Evolutionary conservation across 208 protist genomes (phyloP).

Genomic region (Acanthamoeba divionensis): DNA sequence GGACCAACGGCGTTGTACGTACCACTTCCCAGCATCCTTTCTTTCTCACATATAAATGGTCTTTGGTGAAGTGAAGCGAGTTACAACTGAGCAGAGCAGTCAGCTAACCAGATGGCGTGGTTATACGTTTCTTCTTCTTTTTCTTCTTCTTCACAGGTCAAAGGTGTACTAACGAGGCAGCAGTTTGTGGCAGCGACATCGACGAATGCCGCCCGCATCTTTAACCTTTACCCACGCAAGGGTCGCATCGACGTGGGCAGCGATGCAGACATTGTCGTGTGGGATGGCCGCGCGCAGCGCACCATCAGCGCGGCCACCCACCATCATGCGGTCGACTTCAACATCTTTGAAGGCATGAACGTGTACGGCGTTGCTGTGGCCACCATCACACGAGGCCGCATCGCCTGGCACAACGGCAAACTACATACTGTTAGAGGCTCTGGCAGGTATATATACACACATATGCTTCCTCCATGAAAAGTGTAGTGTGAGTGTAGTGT

Average conservation of each 20-base stretch:
- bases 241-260: constrained; percentile 73
- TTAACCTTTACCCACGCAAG: constrained; percentile 84
- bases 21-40: not conserved
- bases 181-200: constrained; percentile 75
- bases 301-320: constrained; percentile 77
- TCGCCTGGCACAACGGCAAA: constrained; percentile 65
- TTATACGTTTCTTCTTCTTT: not conserved
- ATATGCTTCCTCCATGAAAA: not conserved
- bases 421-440: constrained; percentile 4
- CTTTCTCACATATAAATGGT: not conserved
- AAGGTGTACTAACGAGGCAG: constrained; percentile 61
- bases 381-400: constrained; percentile 64
- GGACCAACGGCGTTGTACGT: constrained; percentile 72
- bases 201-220: constrained; percentile 78
- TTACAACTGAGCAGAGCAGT: no score
- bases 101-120: not conserved
- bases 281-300: constrained; percentile 67
- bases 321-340: constrained; percentile 79
- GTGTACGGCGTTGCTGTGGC: constrained; percentile 63
- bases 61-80: no score
- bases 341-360: constrained; percentile 78
- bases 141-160: not conserved
- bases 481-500: no score
- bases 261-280: constrained; percentile 79
- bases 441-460: constrained; percentile 55